Conservation (phyloP, 371 early-diverging fungal species). For the Basidiobolus meristosporus region DNA sequence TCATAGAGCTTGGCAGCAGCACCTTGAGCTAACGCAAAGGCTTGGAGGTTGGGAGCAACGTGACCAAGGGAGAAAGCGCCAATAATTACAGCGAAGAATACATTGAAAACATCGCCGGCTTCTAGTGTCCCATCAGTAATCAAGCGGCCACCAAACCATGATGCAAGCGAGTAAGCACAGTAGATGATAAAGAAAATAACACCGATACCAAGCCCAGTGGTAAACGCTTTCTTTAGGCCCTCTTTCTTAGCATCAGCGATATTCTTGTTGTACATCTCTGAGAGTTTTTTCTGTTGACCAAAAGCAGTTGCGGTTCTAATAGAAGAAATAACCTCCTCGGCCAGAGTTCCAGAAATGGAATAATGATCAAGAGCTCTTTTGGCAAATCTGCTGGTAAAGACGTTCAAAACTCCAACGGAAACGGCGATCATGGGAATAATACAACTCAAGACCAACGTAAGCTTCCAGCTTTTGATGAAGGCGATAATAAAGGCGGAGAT, state of each 20-base stretch:
- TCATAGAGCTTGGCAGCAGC: slow-evolving; percentile 45
- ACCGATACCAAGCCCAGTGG: slow-evolving; percentile 38
- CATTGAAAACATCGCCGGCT: slow-evolving; percentile 18
- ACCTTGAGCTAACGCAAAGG: slow-evolving; percentile 16
- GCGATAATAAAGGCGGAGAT: slow-evolving; percentile 72
- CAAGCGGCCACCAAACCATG: slow-evolving; percentile 34
- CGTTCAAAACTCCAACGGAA: slow-evolving; percentile 29
- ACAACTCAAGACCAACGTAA: slow-evolving; percentile 51
- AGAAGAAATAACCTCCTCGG: slow-evolving; percentile 67
- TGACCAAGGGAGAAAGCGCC: slow-evolving; percentile 7
- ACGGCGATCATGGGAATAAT: slow-evolving; percentile 8
- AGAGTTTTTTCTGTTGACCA: slow-evolving; percentile 49
- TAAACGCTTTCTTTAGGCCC: slow-evolving; percentile 25
- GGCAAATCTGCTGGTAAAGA: slow-evolving; percentile 28
- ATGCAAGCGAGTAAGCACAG: slow-evolving; percentile 40
- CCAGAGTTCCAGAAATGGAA: slow-evolving; percentile 47
- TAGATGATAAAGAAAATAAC: slow-evolving; percentile 31
- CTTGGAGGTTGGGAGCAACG: too few relatives aligned
- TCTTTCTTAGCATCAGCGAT: slow-evolving; percentile 25
- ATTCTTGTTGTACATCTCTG: slow-evolving; percentile 29
- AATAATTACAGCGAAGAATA: slow-evolving; percentile 25
- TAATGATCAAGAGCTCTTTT: slow-evolving; percentile 22
- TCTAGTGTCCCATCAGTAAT: slow-evolving; percentile 16
- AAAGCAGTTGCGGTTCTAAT: slow-evolving; percentile 82
- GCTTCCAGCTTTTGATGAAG: slow-evolving; percentile 66